Base-by-base conservation (phyloP, 208 protist genomes). In the Leishmania tropica region DNA sequence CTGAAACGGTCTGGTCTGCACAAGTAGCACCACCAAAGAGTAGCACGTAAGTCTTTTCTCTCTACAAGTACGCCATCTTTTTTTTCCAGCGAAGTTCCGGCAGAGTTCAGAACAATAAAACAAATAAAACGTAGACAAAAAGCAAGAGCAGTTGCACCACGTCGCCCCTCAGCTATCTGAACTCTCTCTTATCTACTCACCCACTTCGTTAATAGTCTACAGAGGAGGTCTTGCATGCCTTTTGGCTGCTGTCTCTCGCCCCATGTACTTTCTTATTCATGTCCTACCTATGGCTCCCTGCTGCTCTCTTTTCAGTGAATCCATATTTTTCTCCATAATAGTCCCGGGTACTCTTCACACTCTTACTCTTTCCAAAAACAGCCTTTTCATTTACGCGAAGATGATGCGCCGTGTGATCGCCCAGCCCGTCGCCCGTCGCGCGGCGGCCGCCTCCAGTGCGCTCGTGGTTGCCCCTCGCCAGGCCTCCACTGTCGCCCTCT, bases 401-500 rank as follows among this genome's bases (percentile, higher is more conserved):
- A 97, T 97, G 94, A 96, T 97, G 94, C 94, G 94, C 90, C 94
- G 92, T 90, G 87, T 90, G 48, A 74, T 90, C 71, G 71, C 91
- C 81, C 88, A 94, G 91, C 89, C 92, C 83, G 82, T 81, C 54
- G 83, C 85, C 71, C 90, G 91, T 80, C 88, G 87, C 78, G 89
- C 83, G 60, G 80, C 85, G 60, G 85, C 87, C 78, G 77, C 86
- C 53, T 78, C 82, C 42, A 83, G 82, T 67, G 86, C 90, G 70
- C 78, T 89, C 53, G 80, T 88, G 47, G 87, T 94, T 37, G 70
- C 78, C 77, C 75, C 90, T 56, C 94, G 94, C 85, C 74, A 87
- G 75, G 93, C 92, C 67, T 96, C 95, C 77, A 96, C 95, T 47
- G 93, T 98, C 45, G 90, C 93, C 76, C 95, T 98, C 80, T 96